Base-by-base conservation (phyloP, 352 stramenopile genomes). In the Phytophthora nicotianae region DNA sequence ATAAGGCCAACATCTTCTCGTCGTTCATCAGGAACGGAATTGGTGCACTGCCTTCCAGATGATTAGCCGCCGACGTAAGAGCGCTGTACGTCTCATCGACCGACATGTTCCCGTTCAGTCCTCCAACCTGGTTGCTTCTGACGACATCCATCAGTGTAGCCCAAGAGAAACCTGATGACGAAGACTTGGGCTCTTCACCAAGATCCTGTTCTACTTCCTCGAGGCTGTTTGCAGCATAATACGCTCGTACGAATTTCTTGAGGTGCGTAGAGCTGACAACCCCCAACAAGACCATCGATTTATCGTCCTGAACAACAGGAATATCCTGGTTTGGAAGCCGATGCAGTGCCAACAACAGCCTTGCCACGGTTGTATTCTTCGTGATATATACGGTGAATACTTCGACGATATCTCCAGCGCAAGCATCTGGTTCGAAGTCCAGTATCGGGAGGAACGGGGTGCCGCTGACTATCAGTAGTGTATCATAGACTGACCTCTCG, bases 11-110 rank as follows among this genome's bases (percentile, higher is more conserved):
- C 85, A 96, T 93, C 35, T 90, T 86, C 0, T 79, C 70, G 63
- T 94, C 87, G 47, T 96, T 80, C 81, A 94, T 88, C 24, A 94
- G 58, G 62, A 94, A 92, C 42, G 86, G 86, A n/a, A 91, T 33
- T 16, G 54, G 56, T 3, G 35, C 66, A 21, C 50, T 68, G 19
- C 43, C 54, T 26, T 23, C 43, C 29, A 49, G 27, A 16, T 65
- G 58, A 16, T 49, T 49, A 32, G 21, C 42, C 10, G 21, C 42
- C 21, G 42, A 49, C 10, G 4, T 50, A 38, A 92, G 59, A 3
- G 72, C 74, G 58, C 85, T 86, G 61, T 92, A 91, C 10, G 77
- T 80, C 33, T 90, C 77, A 57, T 91, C 79, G 40, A 86, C 65
- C 14, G 86, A 92, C 40, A 79, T 68, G 2, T 19, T 53, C 20